Evolutionary conservation across 345 rosid species (phyloP), one percentile per base, ranked within the genome.

Genomic region (Kandelia obovata): DNA sequence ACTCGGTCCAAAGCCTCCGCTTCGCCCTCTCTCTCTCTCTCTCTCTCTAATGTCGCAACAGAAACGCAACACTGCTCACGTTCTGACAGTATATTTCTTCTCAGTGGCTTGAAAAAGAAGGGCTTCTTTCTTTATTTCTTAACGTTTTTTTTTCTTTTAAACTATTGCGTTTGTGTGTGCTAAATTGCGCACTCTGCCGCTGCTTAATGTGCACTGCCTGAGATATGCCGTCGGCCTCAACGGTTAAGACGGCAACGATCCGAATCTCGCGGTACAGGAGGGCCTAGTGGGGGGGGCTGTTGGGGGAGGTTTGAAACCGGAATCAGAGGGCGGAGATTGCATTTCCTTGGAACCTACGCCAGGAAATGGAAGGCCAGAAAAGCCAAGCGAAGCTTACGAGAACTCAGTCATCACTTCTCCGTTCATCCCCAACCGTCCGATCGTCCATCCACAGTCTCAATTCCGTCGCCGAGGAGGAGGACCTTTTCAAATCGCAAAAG

Each of bases 361-460:
- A 1, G 3, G 5, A 57, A 74, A 89, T 88, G 98, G 96, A 89
- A 37, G 85, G 86, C 53, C 80, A 76, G 69, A 86, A 79, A 76
- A 71, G 85, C 77, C 90, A 85, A 75, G 67, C 81, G 60, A 85
- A 85, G 90, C 88, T 92, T 0, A 87, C 96, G 65, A 77, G 96
- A 67, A 91, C 92, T 0, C 83, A 87, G 58, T 95, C 99, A 3
- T 94, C 96, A 58, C 90, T 95, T 32, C 92, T 94, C 61, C 88
- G 96, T 43, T 87, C 96, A 21, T 84, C 95, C 13, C 91, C 96
- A 6, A 91, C 93, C 73, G 77, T 88, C 73, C 92, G 96, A 73
- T 91, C 96, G 10, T 91, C 98, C 60, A 84, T 94, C 66, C 95
- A 91, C 70, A 94, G 98, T 58, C 78, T 94, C 17, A 77, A 83